A percentile compares a stretch with the other conserved stretches of the same genome.
Conservation (phyloP, 1,284 basidiomycete genomes). For the Microbotryomycetes sp. region DNA sequence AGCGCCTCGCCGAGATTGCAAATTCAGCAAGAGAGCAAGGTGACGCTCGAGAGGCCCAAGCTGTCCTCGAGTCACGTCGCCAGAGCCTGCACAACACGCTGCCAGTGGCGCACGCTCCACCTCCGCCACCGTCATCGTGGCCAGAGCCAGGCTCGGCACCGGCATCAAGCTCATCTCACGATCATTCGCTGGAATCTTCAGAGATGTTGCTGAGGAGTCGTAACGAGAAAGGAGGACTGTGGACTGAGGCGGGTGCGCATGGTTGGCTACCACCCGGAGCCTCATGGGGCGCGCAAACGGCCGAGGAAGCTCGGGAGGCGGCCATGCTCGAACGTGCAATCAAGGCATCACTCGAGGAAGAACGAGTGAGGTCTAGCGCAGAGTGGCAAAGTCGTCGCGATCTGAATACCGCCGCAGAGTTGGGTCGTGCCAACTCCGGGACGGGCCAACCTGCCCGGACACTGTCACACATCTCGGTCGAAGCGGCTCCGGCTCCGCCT, state of each 20-base stretch:
- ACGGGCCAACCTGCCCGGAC: neutral
- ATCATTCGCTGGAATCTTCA: neutral
- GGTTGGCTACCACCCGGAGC: conserved; percentile 21
- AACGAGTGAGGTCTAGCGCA: conserved; percentile 2
- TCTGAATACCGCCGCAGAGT: neutral
- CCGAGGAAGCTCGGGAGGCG: conserved; percentile 19
- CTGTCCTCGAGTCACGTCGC: too few relatives aligned
- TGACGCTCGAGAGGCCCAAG: neutral
- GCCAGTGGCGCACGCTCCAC: neutral
- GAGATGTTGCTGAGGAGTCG: neutral
- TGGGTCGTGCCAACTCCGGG: neutral
- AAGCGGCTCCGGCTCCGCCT: neutral
- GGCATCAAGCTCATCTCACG: neutral
- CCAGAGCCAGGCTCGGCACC: neutral
- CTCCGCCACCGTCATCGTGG: conserved; percentile 1
- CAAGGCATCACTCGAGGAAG: conserved; percentile 23
- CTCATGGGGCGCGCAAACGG: neutral
- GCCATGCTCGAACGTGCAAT: conserved; percentile 27
- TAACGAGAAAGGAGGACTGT: conserved; percentile 2
- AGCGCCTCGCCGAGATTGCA: neutral
- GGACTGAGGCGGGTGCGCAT: conserved; percentile 5
- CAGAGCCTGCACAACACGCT: neutral
- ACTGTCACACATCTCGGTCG: too few relatives aligned
- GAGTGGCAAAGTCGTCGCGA: neutral
- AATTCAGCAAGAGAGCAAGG: neutral